Percentiles rank a stretch among this genome's conserved stretches.
These are phyloP conservation scores for Circinella minor DNA, from an alignment of 371 early-diverging fungal genomes.

Conservation along the genomic window DNA sequence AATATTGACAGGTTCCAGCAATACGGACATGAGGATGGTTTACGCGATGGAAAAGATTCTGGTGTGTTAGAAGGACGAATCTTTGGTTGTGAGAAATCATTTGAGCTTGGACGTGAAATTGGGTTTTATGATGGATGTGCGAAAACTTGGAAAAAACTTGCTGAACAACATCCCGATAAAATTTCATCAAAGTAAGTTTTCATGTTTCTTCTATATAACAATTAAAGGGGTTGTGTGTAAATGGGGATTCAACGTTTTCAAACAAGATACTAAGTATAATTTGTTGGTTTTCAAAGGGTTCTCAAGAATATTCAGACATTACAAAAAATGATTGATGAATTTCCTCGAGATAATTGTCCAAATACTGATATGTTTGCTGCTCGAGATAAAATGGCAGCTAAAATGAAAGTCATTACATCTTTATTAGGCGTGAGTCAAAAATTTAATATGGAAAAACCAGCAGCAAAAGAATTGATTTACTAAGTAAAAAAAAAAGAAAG, in stretches of 20 bases:
- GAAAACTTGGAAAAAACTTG: slow-evolving; percentile 61
- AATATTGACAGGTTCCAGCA: slow-evolving; percentile 63
- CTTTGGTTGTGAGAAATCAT: slow-evolving; percentile 76
- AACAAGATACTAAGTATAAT: not conserved
- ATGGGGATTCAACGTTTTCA: too few species aligned
- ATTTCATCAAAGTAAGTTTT: slow-evolving; percentile 48
- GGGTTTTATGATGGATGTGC: slow-evolving; percentile 77
- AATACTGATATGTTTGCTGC: slow-evolving; percentile 60
- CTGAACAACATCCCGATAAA: slow-evolving; percentile 38
- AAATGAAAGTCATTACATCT: slow-evolving; percentile 61
- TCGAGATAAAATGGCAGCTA: slow-evolving; percentile 65
- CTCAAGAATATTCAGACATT: slow-evolving; percentile 57
- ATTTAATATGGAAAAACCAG: slow-evolving; percentile 28
- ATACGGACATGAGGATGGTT: slow-evolving; percentile 69
- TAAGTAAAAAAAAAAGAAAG: not conserved
- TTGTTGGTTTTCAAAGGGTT: slow-evolving; percentile 24
- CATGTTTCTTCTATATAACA: not conserved
- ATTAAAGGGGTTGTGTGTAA: too few species aligned
- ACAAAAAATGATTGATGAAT: slow-evolving; percentile 49
- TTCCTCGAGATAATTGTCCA: slow-evolving; percentile 62
- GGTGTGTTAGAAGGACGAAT: slow-evolving; percentile 76
- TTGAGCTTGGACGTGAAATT: slow-evolving; percentile 71
- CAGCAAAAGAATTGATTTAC: slow-evolving; percentile 28
- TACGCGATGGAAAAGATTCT: slow-evolving; percentile 62
- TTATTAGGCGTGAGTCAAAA: slow-evolving; percentile 57